phyloP scores from a whole-genome alignment of 352 stramenopile genomes.

The Phytophthora niederhauseri region DNA sequence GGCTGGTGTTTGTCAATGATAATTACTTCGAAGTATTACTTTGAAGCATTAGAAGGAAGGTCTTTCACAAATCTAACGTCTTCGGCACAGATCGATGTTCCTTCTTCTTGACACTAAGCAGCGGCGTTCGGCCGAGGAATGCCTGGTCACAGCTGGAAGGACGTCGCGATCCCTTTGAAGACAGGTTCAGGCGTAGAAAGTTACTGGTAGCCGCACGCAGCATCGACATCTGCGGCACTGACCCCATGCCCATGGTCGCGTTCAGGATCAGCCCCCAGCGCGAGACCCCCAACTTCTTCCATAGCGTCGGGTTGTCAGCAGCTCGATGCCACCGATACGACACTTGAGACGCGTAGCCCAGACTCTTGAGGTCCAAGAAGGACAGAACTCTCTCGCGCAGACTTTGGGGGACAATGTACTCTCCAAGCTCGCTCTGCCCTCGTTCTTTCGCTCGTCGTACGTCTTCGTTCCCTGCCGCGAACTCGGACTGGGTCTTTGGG shows the following conservation, averaged over 20 bases:
- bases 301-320: conserved; percentile 63
- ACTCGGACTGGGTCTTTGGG: conserved; percentile 58
- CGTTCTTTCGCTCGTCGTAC: conserved; percentile 33
- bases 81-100: no score
- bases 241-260: conserved; percentile 60
- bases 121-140: conserved; percentile 14
- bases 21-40: no score
- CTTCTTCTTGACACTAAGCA: conserved; percentile 20
- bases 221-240: conserved; percentile 45
- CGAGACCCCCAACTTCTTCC: conserved; percentile 68
- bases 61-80: no score
- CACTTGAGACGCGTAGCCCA: conserved; percentile 61
- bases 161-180: conserved; percentile 12
- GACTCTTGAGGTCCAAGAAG: conserved; percentile 72
- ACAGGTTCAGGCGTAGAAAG: conserved; percentile 30
- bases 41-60: no score
- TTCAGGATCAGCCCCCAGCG: conserved; percentile 70
- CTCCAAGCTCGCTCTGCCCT: conserved; percentile 4
- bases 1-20: no score
- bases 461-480: conserved; percentile 60
- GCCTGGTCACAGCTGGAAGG: conserved; percentile 45
- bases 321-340: conserved; percentile 81
- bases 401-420: conserved; percentile 44
- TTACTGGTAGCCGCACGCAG: conserved; percentile 24
- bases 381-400: conserved; percentile 63